Percentiles rank a stretch among this genome's conserved stretches.
Conservation (phyloP, 2,329 filamentous ascomycete genomes). For the Trichoderma koningii region DNA sequence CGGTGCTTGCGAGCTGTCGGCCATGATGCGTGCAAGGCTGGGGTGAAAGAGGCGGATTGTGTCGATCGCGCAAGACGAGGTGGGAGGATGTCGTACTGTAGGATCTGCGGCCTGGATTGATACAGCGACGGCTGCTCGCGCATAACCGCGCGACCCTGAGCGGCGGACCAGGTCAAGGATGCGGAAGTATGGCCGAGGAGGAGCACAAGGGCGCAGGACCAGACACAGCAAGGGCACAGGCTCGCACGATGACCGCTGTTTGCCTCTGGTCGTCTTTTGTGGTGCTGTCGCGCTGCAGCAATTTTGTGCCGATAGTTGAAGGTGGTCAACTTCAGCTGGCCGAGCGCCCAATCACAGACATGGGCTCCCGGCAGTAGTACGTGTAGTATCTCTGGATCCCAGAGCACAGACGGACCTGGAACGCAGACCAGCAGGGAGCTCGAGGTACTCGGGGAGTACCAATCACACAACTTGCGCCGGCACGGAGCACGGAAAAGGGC, state of each 20-base stretch:
- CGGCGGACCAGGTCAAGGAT: slow-evolving; percentile 1
- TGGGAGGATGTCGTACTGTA: background rate
- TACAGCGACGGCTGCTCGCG: slow-evolving; percentile 23
- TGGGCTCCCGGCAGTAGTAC: background rate
- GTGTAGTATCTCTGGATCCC: background rate
- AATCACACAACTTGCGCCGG: background rate
- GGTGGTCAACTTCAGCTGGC: slow-evolving; percentile 17
- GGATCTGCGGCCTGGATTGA: slow-evolving; percentile 6
- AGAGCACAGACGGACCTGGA: background rate
- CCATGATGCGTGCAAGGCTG: slow-evolving; percentile 40
- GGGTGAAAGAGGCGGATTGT: slow-evolving; percentile 27
- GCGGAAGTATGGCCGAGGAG: no score
- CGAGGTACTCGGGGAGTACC: no score
- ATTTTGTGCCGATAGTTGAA: slow-evolving; percentile 18
- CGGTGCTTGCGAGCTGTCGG: slow-evolving; percentile 47
- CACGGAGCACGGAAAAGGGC: background rate
- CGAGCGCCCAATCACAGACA: slow-evolving; percentile 11
- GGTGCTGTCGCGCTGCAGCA: slow-evolving; percentile 18
- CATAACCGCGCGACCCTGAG: slow-evolving; percentile 20
- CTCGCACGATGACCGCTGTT: background rate
- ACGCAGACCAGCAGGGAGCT: background rate
- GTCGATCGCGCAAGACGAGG: slow-evolving; percentile 29
- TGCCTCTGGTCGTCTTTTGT: slow-evolving; percentile 7
- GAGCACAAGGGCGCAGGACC: background rate
- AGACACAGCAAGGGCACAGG: background rate